Percentiles rank a stretch among this genome's conserved stretches.
phyloP scores from a whole-genome alignment of 1,284 basidiomycete genomes.

The Tetrapyrgos nigripes region DNA sequence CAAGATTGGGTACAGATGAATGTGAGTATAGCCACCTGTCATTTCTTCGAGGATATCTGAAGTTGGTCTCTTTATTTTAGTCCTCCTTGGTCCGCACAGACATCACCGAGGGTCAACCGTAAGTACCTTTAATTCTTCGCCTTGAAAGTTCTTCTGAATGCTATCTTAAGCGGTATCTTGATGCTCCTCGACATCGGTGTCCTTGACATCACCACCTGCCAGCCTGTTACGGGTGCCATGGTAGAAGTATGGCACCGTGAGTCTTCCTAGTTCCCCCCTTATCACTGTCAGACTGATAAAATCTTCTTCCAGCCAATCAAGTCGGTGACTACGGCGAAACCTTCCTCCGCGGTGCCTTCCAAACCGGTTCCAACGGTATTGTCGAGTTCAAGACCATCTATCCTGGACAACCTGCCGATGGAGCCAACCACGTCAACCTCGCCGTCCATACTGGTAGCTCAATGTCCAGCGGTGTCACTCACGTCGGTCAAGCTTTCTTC shows the following conservation, averaged over 20 bases:
- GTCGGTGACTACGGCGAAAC: conserved; percentile 40
- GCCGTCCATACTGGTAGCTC: conserved; percentile 29
- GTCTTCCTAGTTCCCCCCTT: conserved; percentile 2
- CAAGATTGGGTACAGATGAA: conserved; percentile 12
- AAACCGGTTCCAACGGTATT: conserved; percentile 56
- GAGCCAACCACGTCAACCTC: conserved; percentile 41
- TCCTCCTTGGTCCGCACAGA: conserved; percentile 51
- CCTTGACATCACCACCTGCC: conserved; percentile 62
- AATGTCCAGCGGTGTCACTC: conserved; percentile 18
- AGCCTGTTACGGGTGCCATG: conserved; percentile 56
- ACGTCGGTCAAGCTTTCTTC: conserved; percentile 47
- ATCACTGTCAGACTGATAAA: not conserved
- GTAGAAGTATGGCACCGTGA: conserved; percentile 63
- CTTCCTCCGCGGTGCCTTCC: conserved; percentile 57
- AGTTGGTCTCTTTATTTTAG: too few relatives aligned
- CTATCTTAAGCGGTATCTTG: conserved; percentile 46
- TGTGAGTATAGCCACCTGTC: conserved; percentile 1
- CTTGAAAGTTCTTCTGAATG: not conserved
- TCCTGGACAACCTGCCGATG: conserved; percentile 47
- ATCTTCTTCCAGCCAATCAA: conserved; percentile 38
- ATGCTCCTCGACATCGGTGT: conserved; percentile 62
- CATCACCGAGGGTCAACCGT: conserved; percentile 55
- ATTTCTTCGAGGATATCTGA: conserved; percentile 23
- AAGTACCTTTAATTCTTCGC: conserved; percentile 10
- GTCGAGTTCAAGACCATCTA: conserved; percentile 62